These are phyloP conservation scores for Penicillium psychrosexuale DNA, from an alignment of 2,329 filamentous ascomycete species.

Conservation along the genomic window DNA sequence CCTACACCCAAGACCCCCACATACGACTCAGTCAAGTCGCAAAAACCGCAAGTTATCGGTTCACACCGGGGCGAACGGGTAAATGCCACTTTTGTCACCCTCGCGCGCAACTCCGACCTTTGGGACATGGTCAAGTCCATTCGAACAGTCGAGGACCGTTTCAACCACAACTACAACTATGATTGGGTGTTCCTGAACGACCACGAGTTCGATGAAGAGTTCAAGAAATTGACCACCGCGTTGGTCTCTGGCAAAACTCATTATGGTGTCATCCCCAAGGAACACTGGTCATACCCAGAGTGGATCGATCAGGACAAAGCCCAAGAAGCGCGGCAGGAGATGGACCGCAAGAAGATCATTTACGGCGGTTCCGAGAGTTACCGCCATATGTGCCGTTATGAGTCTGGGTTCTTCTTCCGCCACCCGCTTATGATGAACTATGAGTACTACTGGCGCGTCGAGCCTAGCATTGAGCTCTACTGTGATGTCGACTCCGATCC, in stretches of 20 bases:
- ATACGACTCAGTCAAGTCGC: constrained; percentile 23
- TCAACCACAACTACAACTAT: constrained; percentile 95
- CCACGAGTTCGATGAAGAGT: constrained; percentile 84
- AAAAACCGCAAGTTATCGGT: constrained; percentile 35
- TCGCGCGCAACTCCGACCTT: constrained; percentile 87
- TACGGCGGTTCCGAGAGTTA: constrained; percentile 97
- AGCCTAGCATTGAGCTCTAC: constrained; percentile 93
- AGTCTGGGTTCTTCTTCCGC: constrained; percentile 98
- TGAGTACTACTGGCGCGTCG: constrained; percentile 99
- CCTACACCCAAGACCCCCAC: constrained; percentile 11
- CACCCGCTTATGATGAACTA: constrained; percentile 92
- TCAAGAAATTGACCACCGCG: constrained; percentile 85
- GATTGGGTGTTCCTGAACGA: constrained; percentile 99
- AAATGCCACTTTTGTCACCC: constrained; percentile 96
- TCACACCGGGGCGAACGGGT: constrained; percentile 66
- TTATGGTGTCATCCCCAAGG: constrained; percentile 82
- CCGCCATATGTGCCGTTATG: constrained; percentile 98
- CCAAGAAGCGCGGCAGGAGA: constrained; percentile 84
- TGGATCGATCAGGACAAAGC: constrained; percentile 97
- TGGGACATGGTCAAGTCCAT: constrained; percentile 98
- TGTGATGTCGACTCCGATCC: constrained; percentile 95
- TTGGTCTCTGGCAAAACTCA: constrained; percentile 90
- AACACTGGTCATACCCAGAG: constrained; percentile 96
- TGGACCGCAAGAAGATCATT: constrained; percentile 92
- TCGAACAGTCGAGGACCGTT: constrained; percentile 93